A percentile compares a stretch with the other conserved stretches of the same genome.
These are phyloP conservation scores for Globisporangium carolinianum DNA, from an alignment of 352 stramenopile species.

Conservation along the genomic window DNA sequence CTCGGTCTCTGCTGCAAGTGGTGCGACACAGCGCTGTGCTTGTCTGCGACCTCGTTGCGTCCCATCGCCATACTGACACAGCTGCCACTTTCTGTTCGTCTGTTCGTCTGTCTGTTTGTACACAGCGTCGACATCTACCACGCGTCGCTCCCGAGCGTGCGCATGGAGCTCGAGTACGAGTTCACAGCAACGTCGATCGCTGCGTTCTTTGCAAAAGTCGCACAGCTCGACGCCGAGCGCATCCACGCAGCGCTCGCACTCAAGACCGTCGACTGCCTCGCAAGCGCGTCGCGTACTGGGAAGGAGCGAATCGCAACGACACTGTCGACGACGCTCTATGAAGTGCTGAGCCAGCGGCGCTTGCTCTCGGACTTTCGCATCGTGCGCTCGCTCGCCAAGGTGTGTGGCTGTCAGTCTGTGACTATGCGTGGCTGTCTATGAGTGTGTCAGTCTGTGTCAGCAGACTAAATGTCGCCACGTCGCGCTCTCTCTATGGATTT, in stretches of 20 bases:
- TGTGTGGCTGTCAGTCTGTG: neutral
- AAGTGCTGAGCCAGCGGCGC: conserved; percentile 68
- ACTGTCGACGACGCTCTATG: conserved; percentile 54
- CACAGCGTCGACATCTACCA: conserved; percentile 83
- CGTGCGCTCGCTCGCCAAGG: conserved; percentile 62
- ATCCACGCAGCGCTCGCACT: conserved; percentile 45
- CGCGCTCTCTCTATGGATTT: neutral
- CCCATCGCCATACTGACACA: too few relatives aligned
- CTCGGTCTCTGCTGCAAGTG: conserved; percentile 57
- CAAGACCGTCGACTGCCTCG: conserved; percentile 4
- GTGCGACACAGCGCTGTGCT: conserved; percentile 16
- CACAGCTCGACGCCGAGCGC: conserved; percentile 62
- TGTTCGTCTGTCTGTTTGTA: neutral
- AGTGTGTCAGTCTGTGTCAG: conserved; percentile 1
- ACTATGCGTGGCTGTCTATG: neutral
- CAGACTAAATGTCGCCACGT: too few relatives aligned
- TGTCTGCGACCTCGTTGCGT: too few relatives aligned
- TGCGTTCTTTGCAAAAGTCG: conserved; percentile 70
- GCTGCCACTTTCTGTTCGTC: neutral
- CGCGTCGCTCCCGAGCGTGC: conserved; percentile 59
- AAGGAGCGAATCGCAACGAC: conserved; percentile 20
- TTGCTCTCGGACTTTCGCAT: conserved; percentile 81
- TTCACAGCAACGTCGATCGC: conserved; percentile 68
- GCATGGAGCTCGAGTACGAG: conserved; percentile 68
- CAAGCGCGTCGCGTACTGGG: conserved; percentile 6